Base-by-base conservation (phyloP, 805 yeast species). In the Starmerella apis region DNA sequence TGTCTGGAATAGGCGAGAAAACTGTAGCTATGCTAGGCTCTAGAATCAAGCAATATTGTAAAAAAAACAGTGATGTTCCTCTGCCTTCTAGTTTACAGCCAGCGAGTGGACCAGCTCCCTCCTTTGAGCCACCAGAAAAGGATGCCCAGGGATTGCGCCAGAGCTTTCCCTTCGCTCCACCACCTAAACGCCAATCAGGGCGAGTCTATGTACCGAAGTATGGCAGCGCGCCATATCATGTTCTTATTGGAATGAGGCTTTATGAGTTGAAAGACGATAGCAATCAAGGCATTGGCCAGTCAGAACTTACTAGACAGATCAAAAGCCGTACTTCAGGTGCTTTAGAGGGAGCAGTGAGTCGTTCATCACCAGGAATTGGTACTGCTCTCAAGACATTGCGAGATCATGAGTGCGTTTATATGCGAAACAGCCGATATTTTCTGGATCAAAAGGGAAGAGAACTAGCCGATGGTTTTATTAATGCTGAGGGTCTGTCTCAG, bases 1-100 rank as follows among this genome's bases (percentile, higher is more conserved):
- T 90, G 37, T 80, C 75, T 50, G 83, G 71, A 42, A 73, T 90
- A 31, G 97, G 97, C 0, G 81, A 77, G 11, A 79, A 80, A 49
- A 79, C 84, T 7, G 77, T 83, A 30, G 66, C 63, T 2, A 60
- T 66, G 25, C 66, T 90, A 50, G 69, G 71, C 23, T 63, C 68
- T 36, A 72, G 71, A 53, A 65, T 85, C 22, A 55, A 63, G 11
- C 59, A 60, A 2, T 74, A 85, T 65, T 86, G 95, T 60, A 58
- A 65, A n/a, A 76, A 72, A 7, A 70, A 75, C 24, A 39, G 48
- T 46, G 79, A 76, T 0, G 62, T 69, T 3, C 64, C 57, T 0
- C 51, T 70, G 4, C 90, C 90, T 2, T 61, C 55, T 30, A 54
- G 51, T 27, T 58, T 63, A 27, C 46, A 23, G 19, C 16, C 61